Conservation (phyloP, 192 early-diverging fungal species). For the Coemansia sp. region DNA sequence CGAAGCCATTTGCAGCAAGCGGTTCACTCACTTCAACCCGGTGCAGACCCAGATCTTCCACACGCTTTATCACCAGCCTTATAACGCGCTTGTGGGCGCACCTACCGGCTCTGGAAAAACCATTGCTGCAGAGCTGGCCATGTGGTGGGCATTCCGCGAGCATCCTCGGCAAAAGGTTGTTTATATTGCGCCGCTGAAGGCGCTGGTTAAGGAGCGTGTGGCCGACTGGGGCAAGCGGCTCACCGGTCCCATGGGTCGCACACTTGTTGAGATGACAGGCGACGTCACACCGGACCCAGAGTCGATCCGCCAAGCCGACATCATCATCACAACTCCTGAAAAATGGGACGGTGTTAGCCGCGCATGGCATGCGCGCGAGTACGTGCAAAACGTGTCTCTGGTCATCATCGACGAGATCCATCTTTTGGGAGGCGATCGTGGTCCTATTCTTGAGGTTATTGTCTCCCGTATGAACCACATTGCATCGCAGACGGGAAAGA, state of each 20-base stretch:
- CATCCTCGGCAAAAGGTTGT: slow-evolving; percentile 80
- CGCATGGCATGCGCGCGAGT: slow-evolving; percentile 85
- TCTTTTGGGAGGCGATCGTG: slow-evolving; percentile 92
- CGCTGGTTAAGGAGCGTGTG: slow-evolving; percentile 93
- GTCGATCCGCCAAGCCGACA: slow-evolving; percentile 84
- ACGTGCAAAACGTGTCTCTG: slow-evolving; percentile 82
- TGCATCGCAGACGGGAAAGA: slow-evolving; percentile 67
- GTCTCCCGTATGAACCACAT: slow-evolving; percentile 99
- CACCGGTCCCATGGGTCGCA: slow-evolving; percentile 69
- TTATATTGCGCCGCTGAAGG: slow-evolving; percentile 98
- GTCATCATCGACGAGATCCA: slow-evolving; percentile 99
- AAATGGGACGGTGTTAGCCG: slow-evolving; percentile 99
- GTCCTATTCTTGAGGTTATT: slow-evolving; percentile 96
- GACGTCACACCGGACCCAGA: slow-evolving; percentile 92
- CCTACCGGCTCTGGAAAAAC: slow-evolving; percentile 99
- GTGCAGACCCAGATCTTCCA: slow-evolving; percentile 99
- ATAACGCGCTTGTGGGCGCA: slow-evolving; percentile 90
- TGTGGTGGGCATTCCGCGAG: slow-evolving; percentile 92
- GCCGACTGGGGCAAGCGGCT: slow-evolving; percentile 82
- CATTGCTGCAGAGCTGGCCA: slow-evolving; percentile 91
- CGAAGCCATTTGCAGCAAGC: slow-evolving; percentile 79
- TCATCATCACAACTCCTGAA: slow-evolving; percentile 97
- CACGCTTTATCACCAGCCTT: slow-evolving; percentile 81
- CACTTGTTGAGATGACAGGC: slow-evolving; percentile 92
- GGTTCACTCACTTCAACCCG: slow-evolving; percentile 97